Conservation (phyloP, 805 yeast genomes). For the Cyberlindnera galapagoensis region DNA sequence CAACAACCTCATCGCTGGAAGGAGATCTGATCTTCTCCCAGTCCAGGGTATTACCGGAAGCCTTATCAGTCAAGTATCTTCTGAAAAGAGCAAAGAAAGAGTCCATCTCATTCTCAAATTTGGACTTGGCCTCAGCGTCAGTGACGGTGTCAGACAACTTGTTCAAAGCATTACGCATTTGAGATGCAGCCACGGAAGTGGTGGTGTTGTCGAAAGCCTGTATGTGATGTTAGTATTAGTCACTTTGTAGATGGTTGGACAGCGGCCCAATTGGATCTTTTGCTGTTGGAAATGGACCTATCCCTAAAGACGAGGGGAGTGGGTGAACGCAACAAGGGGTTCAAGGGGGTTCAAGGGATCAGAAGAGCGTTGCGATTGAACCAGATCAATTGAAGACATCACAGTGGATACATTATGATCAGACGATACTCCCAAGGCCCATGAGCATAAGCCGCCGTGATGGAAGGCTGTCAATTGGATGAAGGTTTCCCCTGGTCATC, state of each 20-base stretch:
- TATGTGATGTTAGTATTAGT: constrained; percentile 12
- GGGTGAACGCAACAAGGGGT: no score
- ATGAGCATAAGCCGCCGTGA: no score
- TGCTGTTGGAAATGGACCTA: no score
- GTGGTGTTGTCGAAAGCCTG: constrained; percentile 92
- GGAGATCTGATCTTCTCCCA: constrained; percentile 98
- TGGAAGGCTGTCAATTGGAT: no score
- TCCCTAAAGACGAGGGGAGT: no score
- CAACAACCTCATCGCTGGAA: constrained; percentile 79
- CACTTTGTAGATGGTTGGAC: neutral
- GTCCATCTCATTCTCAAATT: constrained; percentile 90
- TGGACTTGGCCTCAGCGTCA: constrained; percentile 39
- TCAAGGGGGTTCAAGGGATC: no score
- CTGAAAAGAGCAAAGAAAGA: constrained; percentile 89
- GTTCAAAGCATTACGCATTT: constrained; percentile 95
- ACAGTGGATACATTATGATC: no score
- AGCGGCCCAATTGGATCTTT: neutral
- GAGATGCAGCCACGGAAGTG: constrained; percentile 92
- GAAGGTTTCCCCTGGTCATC: no score
- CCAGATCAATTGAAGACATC: no score
- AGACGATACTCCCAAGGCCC: no score
- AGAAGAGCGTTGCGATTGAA: no score
- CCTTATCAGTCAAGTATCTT: constrained; percentile 85
- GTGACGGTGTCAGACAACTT: constrained; percentile 76
- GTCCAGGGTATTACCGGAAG: constrained; percentile 73